Conservation (phyloP, 2,329 filamentous ascomycete species). For the Sphaerulina musiva region DNA sequence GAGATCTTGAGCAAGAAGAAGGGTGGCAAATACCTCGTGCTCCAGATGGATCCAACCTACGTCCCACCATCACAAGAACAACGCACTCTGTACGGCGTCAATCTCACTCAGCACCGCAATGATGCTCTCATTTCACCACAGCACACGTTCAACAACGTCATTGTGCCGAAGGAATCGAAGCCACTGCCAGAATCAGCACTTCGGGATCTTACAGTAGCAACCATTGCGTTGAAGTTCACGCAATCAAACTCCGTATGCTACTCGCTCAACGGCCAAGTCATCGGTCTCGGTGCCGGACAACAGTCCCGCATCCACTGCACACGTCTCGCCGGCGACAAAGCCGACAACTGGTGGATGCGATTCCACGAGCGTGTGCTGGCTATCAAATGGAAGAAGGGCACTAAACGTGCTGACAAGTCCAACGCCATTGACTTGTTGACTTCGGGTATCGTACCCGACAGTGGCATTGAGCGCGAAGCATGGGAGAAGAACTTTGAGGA, state of each 20-base stretch:
- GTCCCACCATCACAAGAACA: conserved; percentile 67
- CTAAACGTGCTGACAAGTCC: conserved; percentile 93
- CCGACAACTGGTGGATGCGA: conserved; percentile 99
- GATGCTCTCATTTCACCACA: conserved; percentile 77
- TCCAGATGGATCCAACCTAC: conserved; percentile 88
- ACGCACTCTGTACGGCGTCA: conserved; percentile 84
- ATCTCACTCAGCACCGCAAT: conserved; percentile 84
- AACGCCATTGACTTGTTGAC: conserved; percentile 96
- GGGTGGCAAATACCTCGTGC: conserved; percentile 89
- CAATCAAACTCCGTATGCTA: conserved; percentile 99
- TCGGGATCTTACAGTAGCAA: conserved; percentile 87
- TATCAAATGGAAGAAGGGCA: conserved; percentile 96
- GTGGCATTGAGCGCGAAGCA: conserved; percentile 72
- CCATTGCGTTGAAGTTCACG: conserved; percentile 96
- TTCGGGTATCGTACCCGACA: conserved; percentile 78
- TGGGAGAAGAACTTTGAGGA: conserved; percentile 89
- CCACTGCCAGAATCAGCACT: conserved; percentile 72
- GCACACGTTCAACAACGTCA: conserved; percentile 72
- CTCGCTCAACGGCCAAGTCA: conserved; percentile 83
- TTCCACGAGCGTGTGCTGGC: conserved; percentile 84
- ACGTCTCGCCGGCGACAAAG: conserved; percentile 92
- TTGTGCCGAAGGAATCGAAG: conserved; percentile 73
- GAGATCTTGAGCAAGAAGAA: conserved; percentile 97
- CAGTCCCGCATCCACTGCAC: conserved; percentile 99
- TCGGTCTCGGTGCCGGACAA: conserved; percentile 91